Conservation (phyloP, 2,329 filamentous ascomycete genomes). For the Chrysoporthe cubensis region DNA sequence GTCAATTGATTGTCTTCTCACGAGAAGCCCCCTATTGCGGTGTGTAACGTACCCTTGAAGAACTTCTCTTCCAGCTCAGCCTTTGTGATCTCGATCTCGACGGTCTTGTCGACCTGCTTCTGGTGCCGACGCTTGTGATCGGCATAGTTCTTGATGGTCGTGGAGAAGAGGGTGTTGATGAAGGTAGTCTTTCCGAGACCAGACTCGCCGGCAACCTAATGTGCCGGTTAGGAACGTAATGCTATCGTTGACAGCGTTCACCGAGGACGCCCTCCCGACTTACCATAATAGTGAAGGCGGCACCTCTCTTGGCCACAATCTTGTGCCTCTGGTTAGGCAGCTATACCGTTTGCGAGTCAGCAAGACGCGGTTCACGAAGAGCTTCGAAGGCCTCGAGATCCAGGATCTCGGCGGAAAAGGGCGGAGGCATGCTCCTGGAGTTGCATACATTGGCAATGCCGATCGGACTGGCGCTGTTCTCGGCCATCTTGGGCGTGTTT, state of each 20-base stretch:
- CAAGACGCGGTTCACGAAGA: background rate
- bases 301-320: slow-evolving; percentile 82
- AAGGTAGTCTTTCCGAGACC: slow-evolving; percentile 99
- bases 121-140: slow-evolving; percentile 99
- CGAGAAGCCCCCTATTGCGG: background rate
- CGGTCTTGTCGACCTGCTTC: slow-evolving; percentile 99
- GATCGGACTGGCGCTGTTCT: slow-evolving; percentile 64
- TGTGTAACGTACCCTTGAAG: slow-evolving; percentile 83
- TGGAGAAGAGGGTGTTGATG: slow-evolving; percentile 99
- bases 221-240: slow-evolving; percentile 7
- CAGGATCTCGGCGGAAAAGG: background rate
- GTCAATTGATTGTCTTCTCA: slow-evolving; percentile 29
- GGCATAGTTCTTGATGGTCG: slow-evolving; percentile 99
- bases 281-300: slow-evolving; percentile 99
- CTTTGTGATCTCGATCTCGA: slow-evolving; percentile 99
- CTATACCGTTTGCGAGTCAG: slow-evolving; percentile 28
- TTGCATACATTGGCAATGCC: slow-evolving; percentile 58
- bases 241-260: background rate
- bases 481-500: slow-evolving; percentile 26
- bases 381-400: slow-evolving; percentile 8
- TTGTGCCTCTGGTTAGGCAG: slow-evolving; percentile 76
- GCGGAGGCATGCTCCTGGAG: slow-evolving; percentile 4
- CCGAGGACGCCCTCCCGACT: slow-evolving; percentile 32
- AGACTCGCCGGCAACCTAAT: slow-evolving; percentile 94
- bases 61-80: slow-evolving; percentile 99